Base-by-base conservation (phyloP, 225 moss, liverwort and hornwort species). In the Pleurozium schreberi region DNA sequence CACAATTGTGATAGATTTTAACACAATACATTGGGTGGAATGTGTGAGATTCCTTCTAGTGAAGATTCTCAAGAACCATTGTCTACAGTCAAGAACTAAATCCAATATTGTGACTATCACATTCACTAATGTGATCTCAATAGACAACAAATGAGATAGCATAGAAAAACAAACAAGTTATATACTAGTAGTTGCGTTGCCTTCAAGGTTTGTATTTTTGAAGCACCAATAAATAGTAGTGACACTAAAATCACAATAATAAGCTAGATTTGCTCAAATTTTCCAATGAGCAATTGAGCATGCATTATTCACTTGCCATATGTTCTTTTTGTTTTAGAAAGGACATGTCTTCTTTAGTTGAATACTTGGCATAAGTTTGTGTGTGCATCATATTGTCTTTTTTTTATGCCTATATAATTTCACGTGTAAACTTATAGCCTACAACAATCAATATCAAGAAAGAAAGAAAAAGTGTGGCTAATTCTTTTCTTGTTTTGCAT, bases 261-360 rank as follows among this genome's bases (percentile, higher is more conserved):
- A 27, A 17, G 2, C 0, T 16, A 17, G 3, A 12, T 71, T 12
- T 15, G 15, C 15, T 70, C 42, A 71, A 71, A 70, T 2, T 43
- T 43, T 43, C 2, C 6, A 5, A 28, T 14, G 3, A 42, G n/a
- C n/a, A n/a, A n/a, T n/a, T n/a, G n/a, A n/a, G n/a, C n/a, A n/a
- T n/a, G 4, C 13, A 9, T 9, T 15, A 40, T 17, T 73, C 17
- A 28, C 17, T 45, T 71, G 3, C 2, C 1, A 4, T 43, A 9
- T 16, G 14, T 43, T 15, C 1, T 26, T 27, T 71, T 42, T 42
- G 3, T 14, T 71, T 42, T 26, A 1, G 5, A 71, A 25, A 26
- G 8, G 25, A 2, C 27, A 27, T 43, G 2, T 71, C 25, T 0
- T 70, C 15, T 2, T 17, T 0, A 17, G 0, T 47, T 18, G 6